Conservation (phyloP, 1,139 yeast species). For the Hyphopichia khmerensis region DNA sequence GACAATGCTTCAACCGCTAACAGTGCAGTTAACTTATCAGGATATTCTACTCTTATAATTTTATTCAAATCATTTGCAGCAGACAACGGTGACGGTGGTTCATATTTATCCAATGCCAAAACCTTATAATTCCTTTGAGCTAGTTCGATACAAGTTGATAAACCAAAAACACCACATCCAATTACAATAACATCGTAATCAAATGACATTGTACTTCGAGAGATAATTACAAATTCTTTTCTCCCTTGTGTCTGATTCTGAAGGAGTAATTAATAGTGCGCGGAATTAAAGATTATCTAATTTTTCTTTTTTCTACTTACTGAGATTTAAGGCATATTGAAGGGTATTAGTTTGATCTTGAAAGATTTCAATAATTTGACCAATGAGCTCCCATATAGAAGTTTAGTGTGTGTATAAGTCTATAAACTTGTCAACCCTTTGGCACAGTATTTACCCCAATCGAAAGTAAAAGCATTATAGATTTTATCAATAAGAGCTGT, state of each 20-base stretch:
- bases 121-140: slow-evolving; percentile 17
- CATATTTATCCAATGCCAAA: slow-evolving; percentile 34
- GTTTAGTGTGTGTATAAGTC: no score
- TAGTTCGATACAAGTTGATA: slow-evolving; percentile 18
- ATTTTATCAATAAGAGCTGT: slow-evolving; percentile 24
- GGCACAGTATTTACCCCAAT: slow-evolving; percentile 16
- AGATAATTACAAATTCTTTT: no score
- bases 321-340: no score
- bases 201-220: neutral
- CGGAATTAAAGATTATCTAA: no score
- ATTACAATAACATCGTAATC: slow-evolving; percentile 8
- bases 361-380: no score
- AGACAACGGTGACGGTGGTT: slow-evolving; percentile 46
- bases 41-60: slow-evolving; percentile 45
- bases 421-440: no score
- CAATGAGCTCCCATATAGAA: no score
- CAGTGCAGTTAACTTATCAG: slow-evolving; percentile 31
- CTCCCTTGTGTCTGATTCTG: no score
- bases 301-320: no score
- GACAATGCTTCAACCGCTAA: slow-evolving; percentile 41
- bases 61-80: slow-evolving; percentile 52
- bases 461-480: slow-evolving; percentile 25
- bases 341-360: no score
- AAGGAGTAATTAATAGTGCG: no score
- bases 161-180: slow-evolving; percentile 21